Percentiles rank a stretch among this genome's conserved stretches.
Conservation (phyloP, 495 filamentous ascomycete genomes). For the Platismatia glauca region DNA sequence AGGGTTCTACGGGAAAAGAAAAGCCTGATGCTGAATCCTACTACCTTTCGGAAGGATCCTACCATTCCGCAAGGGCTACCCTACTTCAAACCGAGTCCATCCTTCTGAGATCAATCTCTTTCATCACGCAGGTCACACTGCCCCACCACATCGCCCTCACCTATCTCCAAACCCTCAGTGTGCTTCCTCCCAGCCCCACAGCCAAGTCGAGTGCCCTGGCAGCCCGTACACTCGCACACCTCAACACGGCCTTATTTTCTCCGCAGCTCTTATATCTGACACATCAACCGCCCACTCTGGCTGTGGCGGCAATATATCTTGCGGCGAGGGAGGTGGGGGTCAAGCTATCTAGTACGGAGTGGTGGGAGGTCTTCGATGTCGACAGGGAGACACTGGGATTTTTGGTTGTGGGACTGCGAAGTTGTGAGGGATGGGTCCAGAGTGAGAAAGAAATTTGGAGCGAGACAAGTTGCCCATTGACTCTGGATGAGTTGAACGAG, state of each 20-base stretch:
- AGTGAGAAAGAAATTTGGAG: constrained; percentile 44
- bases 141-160: constrained; percentile 86
- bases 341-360: constrained; percentile 70
- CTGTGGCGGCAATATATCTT: constrained; percentile 81
- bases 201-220: constrained; percentile 42
- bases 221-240: constrained; percentile 56
- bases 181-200: constrained; percentile 29
- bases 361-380: constrained; percentile 99
- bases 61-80: constrained; percentile 50
- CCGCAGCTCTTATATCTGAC: constrained; percentile 88
- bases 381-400: constrained; percentile 93
- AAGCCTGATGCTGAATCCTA: constrained; percentile 48
- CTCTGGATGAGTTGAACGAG: constrained; percentile 47
- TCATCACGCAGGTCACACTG: constrained; percentile 72
- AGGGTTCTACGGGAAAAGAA: constrained; percentile 21
- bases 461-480: constrained; percentile 29
- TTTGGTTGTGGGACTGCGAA: constrained; percentile 76
- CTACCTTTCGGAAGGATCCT: constrained; percentile 65
- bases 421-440: constrained; percentile 62
- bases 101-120: constrained; percentile 66
- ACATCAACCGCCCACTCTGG: constrained; percentile 77
- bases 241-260: constrained; percentile 75
- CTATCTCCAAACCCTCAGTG: constrained; percentile 83
- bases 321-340: constrained; percentile 69
- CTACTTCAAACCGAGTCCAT: constrained; percentile 64